Evolutionary conservation across 441 rosid genomes (phyloP), one percentile per base, ranked within the genome.

Genomic region (Manihot esculenta): DNA sequence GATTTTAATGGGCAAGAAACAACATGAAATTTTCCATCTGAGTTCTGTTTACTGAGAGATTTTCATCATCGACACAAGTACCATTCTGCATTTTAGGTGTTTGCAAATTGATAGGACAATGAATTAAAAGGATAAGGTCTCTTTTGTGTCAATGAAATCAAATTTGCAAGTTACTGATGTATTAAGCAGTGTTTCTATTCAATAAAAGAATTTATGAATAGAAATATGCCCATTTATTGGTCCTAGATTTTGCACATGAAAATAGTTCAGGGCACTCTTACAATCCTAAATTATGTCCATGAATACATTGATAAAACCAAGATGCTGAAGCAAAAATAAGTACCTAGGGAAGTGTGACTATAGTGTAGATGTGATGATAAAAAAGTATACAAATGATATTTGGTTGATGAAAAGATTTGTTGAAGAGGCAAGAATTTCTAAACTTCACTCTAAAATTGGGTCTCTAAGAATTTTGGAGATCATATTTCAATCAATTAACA

Each of bases 401-500:
- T 42, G 51, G 33, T 44, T n/a, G 33, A 51, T 53, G 41, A 50
- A 66, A 48, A n/a, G 15, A 14, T 10, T 10, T 35, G 64, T 20
- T n/a, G n/a, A n/a, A n/a, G n/a, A n/a, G n/a, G n/a, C n/a, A n/a
- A n/a, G n/a, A n/a, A n/a, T n/a, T n/a, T n/a, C n/a, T n/a, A n/a
- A n/a, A n/a, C n/a, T n/a, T n/a, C n/a, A n/a, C n/a, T n/a, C n/a
- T n/a, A n/a, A n/a, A n/a, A n/a, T n/a, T n/a, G n/a, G n/a, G n/a
- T n/a, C n/a, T n/a, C 23, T 27, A 18, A 41, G 69, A 66, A 5
- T 50, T 50, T 21, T 9, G 35, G 24, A 61, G 27, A 18, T 49
- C 42, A 21, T 17, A 47, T 50, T 35, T 76, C 77, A 85, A 35
- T 81, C 82, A 58, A 78, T n/a, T 45, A 79, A 76, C 71, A 77